Conservation (phyloP, 139 green algal genomes). For the Closterium sp. region DNA sequence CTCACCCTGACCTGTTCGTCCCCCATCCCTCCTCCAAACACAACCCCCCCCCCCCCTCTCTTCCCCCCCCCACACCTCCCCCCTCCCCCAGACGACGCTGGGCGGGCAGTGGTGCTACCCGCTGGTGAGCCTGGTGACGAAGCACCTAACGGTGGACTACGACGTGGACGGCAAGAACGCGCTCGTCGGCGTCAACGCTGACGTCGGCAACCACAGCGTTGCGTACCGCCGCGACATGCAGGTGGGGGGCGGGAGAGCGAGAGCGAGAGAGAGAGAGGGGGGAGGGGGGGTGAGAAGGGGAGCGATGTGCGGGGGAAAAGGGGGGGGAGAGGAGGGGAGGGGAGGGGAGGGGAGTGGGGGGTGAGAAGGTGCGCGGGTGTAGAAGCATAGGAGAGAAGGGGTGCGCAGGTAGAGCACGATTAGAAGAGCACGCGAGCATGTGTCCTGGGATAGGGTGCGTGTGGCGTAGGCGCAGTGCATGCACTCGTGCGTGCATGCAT, state of each 20-base stretch:
- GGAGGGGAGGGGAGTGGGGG: not conserved
- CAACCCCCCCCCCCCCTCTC: too few relatives aligned
- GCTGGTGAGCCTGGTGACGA: not conserved
- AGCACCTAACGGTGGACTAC: constrained; percentile 17
- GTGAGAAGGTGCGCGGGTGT: not conserved
- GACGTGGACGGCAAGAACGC: constrained; percentile 16
- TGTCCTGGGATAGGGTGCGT: too few relatives aligned
- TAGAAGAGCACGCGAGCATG: too few relatives aligned
- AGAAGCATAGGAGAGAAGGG: not conserved
- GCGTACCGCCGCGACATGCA: constrained; percentile 7
- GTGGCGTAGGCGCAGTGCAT: too few relatives aligned
- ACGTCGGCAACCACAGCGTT: not conserved
- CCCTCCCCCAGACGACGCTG: not conserved
- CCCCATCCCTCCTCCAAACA: not conserved
- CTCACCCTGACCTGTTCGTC: not conserved
- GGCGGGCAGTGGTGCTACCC: not conserved
- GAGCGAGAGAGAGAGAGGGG: not conserved
- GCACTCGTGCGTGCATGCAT: too few relatives aligned
- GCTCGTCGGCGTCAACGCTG: not conserved
- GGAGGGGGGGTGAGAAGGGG: not conserved
- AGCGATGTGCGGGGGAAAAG: not conserved
- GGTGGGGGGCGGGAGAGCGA: not conserved
- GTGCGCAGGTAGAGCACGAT: too few relatives aligned
- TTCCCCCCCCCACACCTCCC: not conserved
- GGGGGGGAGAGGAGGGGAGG: not conserved